A percentile compares a stretch with the other conserved stretches of the same genome.
Evolutionary conservation across 495 filamentous ascomycete species (phyloP).

Genomic region (Aspergillus affinis): DNA sequence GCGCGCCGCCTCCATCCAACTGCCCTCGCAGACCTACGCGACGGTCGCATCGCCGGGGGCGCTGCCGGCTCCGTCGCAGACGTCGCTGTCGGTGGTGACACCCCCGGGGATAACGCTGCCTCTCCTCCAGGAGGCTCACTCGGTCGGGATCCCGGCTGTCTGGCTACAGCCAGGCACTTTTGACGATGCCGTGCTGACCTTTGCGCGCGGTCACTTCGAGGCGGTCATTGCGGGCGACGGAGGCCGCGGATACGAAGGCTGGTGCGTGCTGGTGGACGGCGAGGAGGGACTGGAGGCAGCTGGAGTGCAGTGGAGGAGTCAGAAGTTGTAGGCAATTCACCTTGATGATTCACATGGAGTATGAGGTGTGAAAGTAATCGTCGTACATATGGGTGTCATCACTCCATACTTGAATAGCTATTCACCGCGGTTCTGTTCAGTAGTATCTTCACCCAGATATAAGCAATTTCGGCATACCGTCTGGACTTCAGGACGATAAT

Average conservation of each 20-base stretch:
- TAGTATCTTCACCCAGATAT: too few species aligned
- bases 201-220: slow-evolving; percentile 62
- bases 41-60: slow-evolving; percentile 64
- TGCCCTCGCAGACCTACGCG: slow-evolving; percentile 53
- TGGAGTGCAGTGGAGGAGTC: slow-evolving; percentile 50
- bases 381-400: too few species aligned
- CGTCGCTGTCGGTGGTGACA: slow-evolving; percentile 82
- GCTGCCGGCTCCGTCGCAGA: slow-evolving; percentile 64
- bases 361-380: too few species aligned
- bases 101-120: slow-evolving; percentile 68
- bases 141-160: slow-evolving; percentile 73
- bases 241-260: slow-evolving; percentile 70
- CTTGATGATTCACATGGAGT: too few species aligned
- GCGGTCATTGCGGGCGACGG: slow-evolving; percentile 70
- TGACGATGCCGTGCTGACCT: slow-evolving; percentile 68
- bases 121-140: slow-evolving; percentile 76
- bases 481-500: too few species aligned
- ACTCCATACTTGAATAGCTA: too few species aligned
- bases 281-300: slow-evolving; percentile 66
- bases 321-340: slow-evolving; percentile 36
- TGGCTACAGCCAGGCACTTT: slow-evolving; percentile 94
- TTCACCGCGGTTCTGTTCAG: too few species aligned
- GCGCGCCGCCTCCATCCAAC: slow-evolving; percentile 55
- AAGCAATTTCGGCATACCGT: too few species aligned
- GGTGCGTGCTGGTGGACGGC: slow-evolving; percentile 91